These are phyloP conservation scores for Coemansia sp. DNA, from an alignment of 371 early-diverging fungal genomes.

Conservation along the genomic window DNA sequence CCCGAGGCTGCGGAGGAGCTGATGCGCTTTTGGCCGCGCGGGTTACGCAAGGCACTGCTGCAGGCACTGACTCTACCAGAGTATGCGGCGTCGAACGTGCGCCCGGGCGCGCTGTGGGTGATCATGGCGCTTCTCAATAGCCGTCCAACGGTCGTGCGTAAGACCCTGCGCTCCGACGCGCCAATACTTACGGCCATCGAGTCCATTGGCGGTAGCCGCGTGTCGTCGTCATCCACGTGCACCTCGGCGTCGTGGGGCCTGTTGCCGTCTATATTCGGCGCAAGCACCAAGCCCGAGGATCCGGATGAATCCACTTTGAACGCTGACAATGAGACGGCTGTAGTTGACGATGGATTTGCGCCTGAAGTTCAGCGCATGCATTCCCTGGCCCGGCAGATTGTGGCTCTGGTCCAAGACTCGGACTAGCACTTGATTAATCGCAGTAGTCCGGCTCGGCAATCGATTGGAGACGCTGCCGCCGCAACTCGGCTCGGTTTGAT, in stretches of 20 bases:
- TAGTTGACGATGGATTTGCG: slow-evolving; percentile 1
- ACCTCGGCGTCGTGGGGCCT: slow-evolving; percentile 14
- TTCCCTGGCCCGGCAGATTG: slow-evolving; percentile 23
- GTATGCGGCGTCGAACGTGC: slow-evolving; percentile 22
- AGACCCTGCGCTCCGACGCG: slow-evolving; percentile 16
- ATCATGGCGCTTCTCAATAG: slow-evolving; percentile 27
- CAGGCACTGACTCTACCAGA: slow-evolving; percentile 14
- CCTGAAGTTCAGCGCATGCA: slow-evolving; percentile 16
- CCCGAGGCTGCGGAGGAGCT: slow-evolving; percentile 33
- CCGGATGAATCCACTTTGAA: not conserved
- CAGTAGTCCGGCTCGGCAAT: too few species aligned
- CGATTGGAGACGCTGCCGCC: too few species aligned
- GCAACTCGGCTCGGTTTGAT: too few species aligned
- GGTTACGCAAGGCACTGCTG: slow-evolving; percentile 23
- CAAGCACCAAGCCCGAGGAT: not conserved
- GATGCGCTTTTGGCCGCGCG: slow-evolving; percentile 25
- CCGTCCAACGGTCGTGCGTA: slow-evolving; percentile 8
- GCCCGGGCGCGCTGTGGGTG: slow-evolving; percentile 36
- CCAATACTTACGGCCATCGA: slow-evolving; percentile 30
- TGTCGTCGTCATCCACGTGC: not conserved
- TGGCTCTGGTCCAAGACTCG: slow-evolving; percentile 2
- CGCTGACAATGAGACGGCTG: not conserved
- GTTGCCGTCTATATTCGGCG: slow-evolving; percentile 11
- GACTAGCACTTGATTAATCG: not conserved
- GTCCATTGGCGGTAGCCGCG: slow-evolving; percentile 9